Percentiles rank a stretch among this genome's conserved stretches.
Conservation (phyloP, 768 basidiomycete species). For the Amanita pallidorosea region DNA sequence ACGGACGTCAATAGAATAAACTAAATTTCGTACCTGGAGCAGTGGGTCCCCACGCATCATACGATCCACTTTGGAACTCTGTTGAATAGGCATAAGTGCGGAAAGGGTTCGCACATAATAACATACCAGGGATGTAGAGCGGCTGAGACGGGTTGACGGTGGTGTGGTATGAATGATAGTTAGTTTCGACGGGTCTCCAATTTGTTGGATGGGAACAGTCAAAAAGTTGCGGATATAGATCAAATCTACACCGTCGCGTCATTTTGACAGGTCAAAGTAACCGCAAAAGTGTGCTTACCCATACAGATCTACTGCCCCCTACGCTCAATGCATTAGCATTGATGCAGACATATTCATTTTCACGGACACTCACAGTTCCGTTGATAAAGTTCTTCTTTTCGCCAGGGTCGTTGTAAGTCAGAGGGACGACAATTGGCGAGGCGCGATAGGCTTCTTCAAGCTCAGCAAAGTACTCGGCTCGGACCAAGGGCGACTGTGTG, state of each 20-base stretch:
- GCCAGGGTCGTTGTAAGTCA: slow-evolving; percentile 68
- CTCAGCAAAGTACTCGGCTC: slow-evolving; percentile 50
- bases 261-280: background rate
- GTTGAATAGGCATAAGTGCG: background rate
- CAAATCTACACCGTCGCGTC: slow-evolving; percentile 26
- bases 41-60: slow-evolving; percentile 72
- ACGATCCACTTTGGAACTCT: slow-evolving; percentile 68
- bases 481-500: slow-evolving; percentile 33
- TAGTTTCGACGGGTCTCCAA: slow-evolving; percentile 57
- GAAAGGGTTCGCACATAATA: background rate
- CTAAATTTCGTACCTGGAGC: slow-evolving; percentile 38
- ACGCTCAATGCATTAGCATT: background rate
- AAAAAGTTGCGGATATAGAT: slow-evolving; percentile 70
- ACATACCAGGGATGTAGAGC: slow-evolving; percentile 58
- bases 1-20: background rate
- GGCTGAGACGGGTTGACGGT: slow-evolving; percentile 42
- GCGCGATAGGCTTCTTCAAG: slow-evolving; percentile 45
- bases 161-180: slow-evolving; percentile 56
- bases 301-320: slow-evolving; percentile 70
- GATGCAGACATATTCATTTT: background rate
- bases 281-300: slow-evolving; percentile 29
- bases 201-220: slow-evolving; percentile 65
- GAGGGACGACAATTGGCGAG: slow-evolving; percentile 52
- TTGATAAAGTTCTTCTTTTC: slow-evolving; percentile 52
- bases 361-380: slow-evolving; percentile 40